Conservation (phyloP, 768 basidiomycete genomes). For the Inosperma sp. region DNA sequence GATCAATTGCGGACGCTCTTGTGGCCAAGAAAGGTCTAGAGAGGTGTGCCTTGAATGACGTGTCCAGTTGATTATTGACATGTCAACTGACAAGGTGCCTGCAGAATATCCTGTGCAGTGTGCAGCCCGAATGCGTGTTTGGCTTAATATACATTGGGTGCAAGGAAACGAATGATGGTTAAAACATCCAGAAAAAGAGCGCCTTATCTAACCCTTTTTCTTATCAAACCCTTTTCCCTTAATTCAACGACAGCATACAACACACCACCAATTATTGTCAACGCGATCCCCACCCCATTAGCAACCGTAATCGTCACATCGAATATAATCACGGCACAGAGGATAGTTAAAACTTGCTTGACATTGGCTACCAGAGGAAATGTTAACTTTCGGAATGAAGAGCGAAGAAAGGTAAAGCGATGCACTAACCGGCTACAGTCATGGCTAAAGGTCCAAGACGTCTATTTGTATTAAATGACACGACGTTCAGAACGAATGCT, state of each 20-base stretch:
- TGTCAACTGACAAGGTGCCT: no score
- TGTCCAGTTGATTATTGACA: no score
- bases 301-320: slow-evolving; percentile 70
- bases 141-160: no score
- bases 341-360: slow-evolving; percentile 89
- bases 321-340: slow-evolving; percentile 81
- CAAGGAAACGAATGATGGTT: no score
- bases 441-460: slow-evolving; percentile 85
- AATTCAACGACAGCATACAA: slow-evolving; percentile 73
- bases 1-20: no score
- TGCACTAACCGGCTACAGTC: slow-evolving; percentile 83
- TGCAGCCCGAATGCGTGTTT: no score
- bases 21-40: no score
- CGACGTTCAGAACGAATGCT: slow-evolving; percentile 90
- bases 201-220: no score
- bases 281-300: slow-evolving; percentile 77
- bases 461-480: slow-evolving; percentile 92
- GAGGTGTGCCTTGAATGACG: no score
- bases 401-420: not conserved
- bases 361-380: slow-evolving; percentile 58
- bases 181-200: no score
- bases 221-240: slow-evolving; percentile 47
- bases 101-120: no score
- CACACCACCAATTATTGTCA: slow-evolving; percentile 85
- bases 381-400: not conserved